Percentiles rank a stretch among this genome's conserved stretches.
Conservation (phyloP, 257 asterid genomes). For the Fraxinus excelsior region DNA sequence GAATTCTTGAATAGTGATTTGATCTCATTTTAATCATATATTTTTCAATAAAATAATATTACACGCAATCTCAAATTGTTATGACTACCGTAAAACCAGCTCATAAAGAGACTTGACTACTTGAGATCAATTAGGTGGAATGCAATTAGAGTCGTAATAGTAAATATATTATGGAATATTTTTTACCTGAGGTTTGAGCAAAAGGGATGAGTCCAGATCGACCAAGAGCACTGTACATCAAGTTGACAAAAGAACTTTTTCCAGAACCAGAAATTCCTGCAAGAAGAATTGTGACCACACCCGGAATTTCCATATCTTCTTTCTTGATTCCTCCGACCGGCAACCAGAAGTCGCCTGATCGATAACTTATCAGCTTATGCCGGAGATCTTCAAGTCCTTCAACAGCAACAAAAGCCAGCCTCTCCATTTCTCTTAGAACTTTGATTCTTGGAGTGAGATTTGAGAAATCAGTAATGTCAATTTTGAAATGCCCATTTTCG, state of each 20-base stretch:
- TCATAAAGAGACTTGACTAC: too few species aligned
- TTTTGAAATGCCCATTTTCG: constrained; percentile 52
- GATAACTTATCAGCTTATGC: constrained; percentile 50
- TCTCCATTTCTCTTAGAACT: constrained; percentile 69
- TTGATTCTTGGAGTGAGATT: constrained; percentile 54
- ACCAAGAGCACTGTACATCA: constrained; percentile 78
- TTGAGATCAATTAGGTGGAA: too few species aligned
- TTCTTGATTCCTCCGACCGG: constrained; percentile 69
- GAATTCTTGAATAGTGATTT: too few species aligned
- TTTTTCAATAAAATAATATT: too few species aligned
- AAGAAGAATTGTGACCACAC: constrained; percentile 46
- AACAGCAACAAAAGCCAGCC: constrained; percentile 49
- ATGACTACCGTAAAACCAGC: too few species aligned
- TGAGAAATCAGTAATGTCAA: constrained; percentile 45
- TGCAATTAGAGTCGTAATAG: too few species aligned
- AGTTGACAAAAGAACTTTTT: constrained; percentile 59
- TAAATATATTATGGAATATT: too few species aligned
- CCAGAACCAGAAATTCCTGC: constrained; percentile 52
- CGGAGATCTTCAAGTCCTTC: constrained; percentile 62
- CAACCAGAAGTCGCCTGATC: constrained; percentile 73
- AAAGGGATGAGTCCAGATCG: constrained; percentile 71
- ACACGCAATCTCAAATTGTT: too few species aligned
- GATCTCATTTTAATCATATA: too few species aligned
- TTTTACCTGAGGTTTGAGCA: constrained; percentile 67
- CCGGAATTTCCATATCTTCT: constrained; percentile 56